These are phyloP conservation scores for Hypoxylon perforatum DNA, from an alignment of 495 filamentous ascomycete species.

Conservation along the genomic window DNA sequence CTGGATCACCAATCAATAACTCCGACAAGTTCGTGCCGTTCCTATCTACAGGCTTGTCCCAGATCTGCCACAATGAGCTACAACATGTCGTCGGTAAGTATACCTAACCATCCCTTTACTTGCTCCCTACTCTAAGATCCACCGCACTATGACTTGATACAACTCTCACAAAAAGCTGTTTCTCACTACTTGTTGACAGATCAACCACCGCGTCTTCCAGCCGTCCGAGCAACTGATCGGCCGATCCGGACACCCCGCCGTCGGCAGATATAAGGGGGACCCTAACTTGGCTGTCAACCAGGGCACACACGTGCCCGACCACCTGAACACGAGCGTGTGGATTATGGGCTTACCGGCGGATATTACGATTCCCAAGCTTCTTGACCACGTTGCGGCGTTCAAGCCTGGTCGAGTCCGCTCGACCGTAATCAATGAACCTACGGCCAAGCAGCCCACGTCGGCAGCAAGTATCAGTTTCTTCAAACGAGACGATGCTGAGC, in stretches of 20 bases:
- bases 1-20: no score
- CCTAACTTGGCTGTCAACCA: conserved; percentile 1
- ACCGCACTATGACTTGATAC: no score
- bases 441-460: neutral
- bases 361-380: conserved; percentile 1
- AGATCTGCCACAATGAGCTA: no score
- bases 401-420: conserved; percentile 28
- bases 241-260: neutral
- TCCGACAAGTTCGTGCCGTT: no score
- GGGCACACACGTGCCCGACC: conserved; percentile 14
- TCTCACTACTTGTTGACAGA: conserved; percentile 14
- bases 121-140: no score
- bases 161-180: neutral
- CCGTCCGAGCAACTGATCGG: conserved; percentile 30
- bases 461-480: conserved; percentile 32
- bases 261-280: conserved; percentile 26
- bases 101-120: no score
- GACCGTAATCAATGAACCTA: conserved; percentile 11
- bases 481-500: conserved; percentile 8
- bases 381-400: conserved; percentile 1
- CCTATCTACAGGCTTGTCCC: no score
- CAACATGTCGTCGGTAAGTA: no score
- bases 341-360: conserved; percentile 12
- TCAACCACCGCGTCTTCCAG: conserved; percentile 11
- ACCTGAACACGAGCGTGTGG: conserved; percentile 30